phyloP scores from a whole-genome alignment of 192 early-diverging fungal genomes.

The Entomortierella beljakovae region DNA sequence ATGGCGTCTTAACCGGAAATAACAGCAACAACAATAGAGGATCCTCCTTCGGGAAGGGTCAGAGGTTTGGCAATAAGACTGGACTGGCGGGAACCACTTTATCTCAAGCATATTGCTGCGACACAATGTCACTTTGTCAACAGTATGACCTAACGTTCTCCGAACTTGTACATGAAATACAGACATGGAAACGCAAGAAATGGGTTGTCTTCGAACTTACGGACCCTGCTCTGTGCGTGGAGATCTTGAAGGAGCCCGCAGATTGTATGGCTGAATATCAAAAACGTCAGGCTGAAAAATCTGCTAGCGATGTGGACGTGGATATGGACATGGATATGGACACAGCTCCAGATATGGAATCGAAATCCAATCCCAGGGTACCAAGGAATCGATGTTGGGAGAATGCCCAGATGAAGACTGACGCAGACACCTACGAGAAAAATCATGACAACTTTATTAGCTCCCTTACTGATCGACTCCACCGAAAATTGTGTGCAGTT shows the following conservation, averaged over 20 bases:
- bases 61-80: conserved; percentile 7
- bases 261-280: conserved; percentile 26
- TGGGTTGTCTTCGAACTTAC: conserved; percentile 48
- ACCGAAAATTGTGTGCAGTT: conserved; percentile 46
- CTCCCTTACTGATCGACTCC: conserved; percentile 26
- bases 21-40: conserved; percentile 1
- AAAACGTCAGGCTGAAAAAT: not conserved
- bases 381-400: not conserved
- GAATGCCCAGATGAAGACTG: conserved; percentile 1
- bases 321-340: conserved; percentile 13
- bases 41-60: conserved; percentile 19
- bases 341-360: not conserved
- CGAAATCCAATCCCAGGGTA: not conserved
- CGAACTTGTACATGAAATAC: conserved; percentile 37
- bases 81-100: conserved; percentile 35
- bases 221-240: conserved; percentile 33
- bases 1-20: conserved; percentile 40
- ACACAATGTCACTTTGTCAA: conserved; percentile 41
- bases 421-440: conserved; percentile 18
- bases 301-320: not conserved
- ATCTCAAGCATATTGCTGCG: conserved; percentile 40
- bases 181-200: conserved; percentile 47
- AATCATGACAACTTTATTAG: conserved; percentile 37
- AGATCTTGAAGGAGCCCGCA: conserved; percentile 30
- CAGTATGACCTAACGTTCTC: conserved; percentile 15